A percentile compares a stretch with the other conserved stretches of the same genome.
Evolutionary conservation across 202 grass and related monocot species (phyloP).

Genomic region (Panicum virgatum): DNA sequence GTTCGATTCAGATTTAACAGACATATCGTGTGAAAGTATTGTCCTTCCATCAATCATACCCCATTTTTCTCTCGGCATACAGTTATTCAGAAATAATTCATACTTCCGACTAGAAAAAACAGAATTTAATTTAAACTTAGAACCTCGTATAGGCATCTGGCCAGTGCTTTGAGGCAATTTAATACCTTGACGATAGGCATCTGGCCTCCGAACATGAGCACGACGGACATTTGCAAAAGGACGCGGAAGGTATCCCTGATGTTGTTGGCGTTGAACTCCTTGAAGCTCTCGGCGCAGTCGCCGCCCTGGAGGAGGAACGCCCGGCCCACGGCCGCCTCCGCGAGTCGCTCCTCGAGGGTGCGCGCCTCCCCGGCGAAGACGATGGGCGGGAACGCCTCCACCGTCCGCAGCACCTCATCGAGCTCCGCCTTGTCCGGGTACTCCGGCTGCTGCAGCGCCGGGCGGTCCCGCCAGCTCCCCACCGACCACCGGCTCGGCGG

Average conservation of each 20-base stretch:
- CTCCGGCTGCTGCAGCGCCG: constrained; percentile 67
- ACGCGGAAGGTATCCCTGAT: constrained; percentile 84
- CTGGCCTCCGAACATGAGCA: constrained; percentile 90
- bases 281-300: constrained; percentile 87
- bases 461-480: constrained; percentile 62
- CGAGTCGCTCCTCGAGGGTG: constrained; percentile 70
- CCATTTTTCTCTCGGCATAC: not conserved
- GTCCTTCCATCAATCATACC: not conserved
- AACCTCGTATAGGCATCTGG: not conserved
- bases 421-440: constrained; percentile 66
- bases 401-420: constrained; percentile 59
- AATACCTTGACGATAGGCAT: constrained; percentile 78
- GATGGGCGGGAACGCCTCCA: constrained; percentile 79
- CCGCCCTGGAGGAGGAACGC: constrained; percentile 85
- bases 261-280: constrained; percentile 87
- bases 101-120: not conserved
- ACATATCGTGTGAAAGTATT: not conserved
- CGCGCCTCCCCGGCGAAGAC: constrained; percentile 92
- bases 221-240: constrained; percentile 79
- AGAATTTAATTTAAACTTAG: not conserved
- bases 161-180: not conserved
- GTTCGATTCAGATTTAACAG: not conserved
- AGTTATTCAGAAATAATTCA: not conserved
- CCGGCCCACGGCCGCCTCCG: constrained; percentile 64
- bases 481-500: constrained; percentile 54